These are phyloP conservation scores for Boletus insuetus DNA, from an alignment of 768 basidiomycete species.

Conservation along the genomic window DNA sequence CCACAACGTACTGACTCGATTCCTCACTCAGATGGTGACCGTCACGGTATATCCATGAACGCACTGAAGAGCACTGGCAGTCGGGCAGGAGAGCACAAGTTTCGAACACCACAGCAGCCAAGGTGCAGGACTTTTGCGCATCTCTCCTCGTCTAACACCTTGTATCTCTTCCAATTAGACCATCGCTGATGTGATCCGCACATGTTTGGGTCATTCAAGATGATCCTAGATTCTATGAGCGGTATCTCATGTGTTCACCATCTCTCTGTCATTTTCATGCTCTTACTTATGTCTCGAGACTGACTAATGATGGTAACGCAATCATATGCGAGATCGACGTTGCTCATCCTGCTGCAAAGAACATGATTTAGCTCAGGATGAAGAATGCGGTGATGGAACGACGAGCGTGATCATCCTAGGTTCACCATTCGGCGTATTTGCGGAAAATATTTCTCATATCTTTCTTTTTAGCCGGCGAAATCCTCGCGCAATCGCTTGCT, in stretches of 20 bases:
- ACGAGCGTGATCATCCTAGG: constrained; percentile 98
- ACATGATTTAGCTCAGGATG: constrained; percentile 99
- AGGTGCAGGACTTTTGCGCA: constrained; percentile 63
- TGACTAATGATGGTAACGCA: constrained; percentile 99
- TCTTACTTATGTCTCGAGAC: constrained; percentile 39
- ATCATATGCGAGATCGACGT: constrained; percentile 98
- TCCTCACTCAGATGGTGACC: too few species aligned
- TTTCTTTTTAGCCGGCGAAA: constrained; percentile 82
- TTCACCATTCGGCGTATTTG: neutral
- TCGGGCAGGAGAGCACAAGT: constrained; percentile 94
- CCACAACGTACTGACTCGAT: too few species aligned
- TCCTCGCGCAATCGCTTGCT: constrained; percentile 92
- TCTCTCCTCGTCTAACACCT: neutral
- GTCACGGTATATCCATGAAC: too few species aligned
- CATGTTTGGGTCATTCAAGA: constrained; percentile 97
- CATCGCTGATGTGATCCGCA: constrained; percentile 96
- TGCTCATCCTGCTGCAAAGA: constrained; percentile 97
- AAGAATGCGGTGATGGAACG: constrained; percentile 98
- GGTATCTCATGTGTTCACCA: constrained; percentile 88
- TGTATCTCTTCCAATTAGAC: constrained; percentile 49
- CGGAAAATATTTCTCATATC: neutral
- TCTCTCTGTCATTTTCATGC: neutral
- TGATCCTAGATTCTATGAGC: constrained; percentile 98
- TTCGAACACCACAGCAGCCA: constrained; percentile 95
- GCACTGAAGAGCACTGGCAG: too few species aligned